phyloP scores from a whole-genome alignment of 805 yeast genomes.

The Starmerella apicola region DNA sequence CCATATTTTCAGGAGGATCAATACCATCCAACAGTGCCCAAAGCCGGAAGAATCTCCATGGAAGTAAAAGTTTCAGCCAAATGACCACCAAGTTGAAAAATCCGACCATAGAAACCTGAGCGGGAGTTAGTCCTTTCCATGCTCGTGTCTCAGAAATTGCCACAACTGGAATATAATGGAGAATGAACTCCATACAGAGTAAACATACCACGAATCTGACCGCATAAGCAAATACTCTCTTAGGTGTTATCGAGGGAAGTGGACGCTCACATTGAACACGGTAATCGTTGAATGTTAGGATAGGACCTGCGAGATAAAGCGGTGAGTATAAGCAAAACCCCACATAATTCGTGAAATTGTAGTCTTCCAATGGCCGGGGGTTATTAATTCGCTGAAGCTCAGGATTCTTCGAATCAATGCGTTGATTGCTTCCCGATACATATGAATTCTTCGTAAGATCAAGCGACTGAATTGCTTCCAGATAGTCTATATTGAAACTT shows the following conservation, averaged over 20 bases:
- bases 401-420: background rate
- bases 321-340: conserved; percentile 80
- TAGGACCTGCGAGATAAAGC: conserved; percentile 88
- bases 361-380: conserved; percentile 49
- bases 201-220: conserved; percentile 59
- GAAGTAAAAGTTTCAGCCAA: conserved; percentile 84
- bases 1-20: conserved; percentile 97
- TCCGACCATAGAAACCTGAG: conserved; percentile 90
- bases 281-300: conserved; percentile 84
- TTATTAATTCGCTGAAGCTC: conserved; percentile 29
- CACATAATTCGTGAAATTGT: conserved; percentile 51
- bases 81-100: conserved; percentile 78
- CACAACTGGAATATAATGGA: conserved; percentile 84
- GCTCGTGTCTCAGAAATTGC: conserved; percentile 84
- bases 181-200: conserved; percentile 73
- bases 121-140: conserved; percentile 81
- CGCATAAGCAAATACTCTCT: conserved; percentile 48
- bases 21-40: conserved; percentile 90
- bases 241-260: conserved; percentile 45
- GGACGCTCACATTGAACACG: conserved; percentile 48
- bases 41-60: conserved; percentile 89
- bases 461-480: conserved; percentile 17
- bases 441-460: background rate
- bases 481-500: conserved; percentile 69
- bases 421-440: conserved; percentile 44